Evolutionary conservation across 2,329 filamentous ascomycete species (phyloP).

Genomic region (Clathrospora elynae): DNA sequence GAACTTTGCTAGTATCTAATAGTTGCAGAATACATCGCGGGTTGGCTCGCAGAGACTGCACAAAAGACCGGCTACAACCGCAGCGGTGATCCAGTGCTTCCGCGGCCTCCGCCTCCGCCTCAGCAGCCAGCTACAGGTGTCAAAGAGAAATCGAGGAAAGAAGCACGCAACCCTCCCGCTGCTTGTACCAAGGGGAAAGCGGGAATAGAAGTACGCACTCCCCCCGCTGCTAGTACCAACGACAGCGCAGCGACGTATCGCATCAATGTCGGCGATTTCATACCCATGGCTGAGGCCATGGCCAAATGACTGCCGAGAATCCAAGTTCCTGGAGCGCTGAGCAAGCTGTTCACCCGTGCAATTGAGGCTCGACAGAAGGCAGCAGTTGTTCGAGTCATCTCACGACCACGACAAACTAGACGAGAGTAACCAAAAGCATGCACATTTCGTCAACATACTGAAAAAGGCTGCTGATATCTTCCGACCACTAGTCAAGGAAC

Average conservation of each 20-base stretch:
- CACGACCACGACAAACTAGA: background rate
- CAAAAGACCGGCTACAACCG: background rate
- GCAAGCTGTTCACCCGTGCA: background rate
- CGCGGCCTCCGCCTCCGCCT: background rate
- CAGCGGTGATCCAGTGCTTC: background rate
- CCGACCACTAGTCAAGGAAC: background rate
- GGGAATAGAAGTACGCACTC: background rate
- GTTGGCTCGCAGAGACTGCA: background rate
- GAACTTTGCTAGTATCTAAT: no score
- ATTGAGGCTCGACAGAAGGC: background rate
- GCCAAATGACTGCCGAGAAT: background rate
- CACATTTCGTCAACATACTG: background rate
- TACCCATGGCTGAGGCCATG: slow-evolving; percentile 1
- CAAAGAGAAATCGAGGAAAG: background rate
- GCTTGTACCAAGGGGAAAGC: no score
- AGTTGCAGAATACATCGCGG: background rate
- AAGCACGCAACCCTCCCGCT: background rate
- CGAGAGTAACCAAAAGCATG: background rate
- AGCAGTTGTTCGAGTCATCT: background rate
- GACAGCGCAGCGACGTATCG: background rate
- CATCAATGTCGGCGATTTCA: background rate
- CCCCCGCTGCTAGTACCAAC: background rate
- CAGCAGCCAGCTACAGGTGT: background rate
- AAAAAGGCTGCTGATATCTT: background rate
- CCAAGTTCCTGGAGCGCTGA: background rate